Evolutionary conservation across 225 moss, liverwort and hornwort species (phyloP).

Genomic region (Asterella californica): DNA sequence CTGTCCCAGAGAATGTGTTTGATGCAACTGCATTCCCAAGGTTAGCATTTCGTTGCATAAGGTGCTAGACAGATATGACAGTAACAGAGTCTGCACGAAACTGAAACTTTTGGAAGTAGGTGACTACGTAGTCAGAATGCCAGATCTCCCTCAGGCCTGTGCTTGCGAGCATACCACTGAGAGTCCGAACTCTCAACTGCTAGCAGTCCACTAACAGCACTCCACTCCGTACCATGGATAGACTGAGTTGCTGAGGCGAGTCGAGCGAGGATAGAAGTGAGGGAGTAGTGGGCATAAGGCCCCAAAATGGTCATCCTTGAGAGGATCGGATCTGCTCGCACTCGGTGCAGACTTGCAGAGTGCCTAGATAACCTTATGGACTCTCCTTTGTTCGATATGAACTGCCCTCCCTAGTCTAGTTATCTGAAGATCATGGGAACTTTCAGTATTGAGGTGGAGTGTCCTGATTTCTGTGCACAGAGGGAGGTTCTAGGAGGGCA

Average conservation of each 20-base stretch:
- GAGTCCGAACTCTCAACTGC: background rate
- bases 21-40: background rate
- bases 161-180: background rate
- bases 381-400: too few species aligned
- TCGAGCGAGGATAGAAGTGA: background rate
- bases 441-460: background rate
- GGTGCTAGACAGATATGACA: background rate
- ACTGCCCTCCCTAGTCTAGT: background rate
- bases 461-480: background rate
- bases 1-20: background rate
- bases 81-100: background rate
- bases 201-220: too few species aligned
- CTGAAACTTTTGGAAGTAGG: background rate
- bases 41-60: background rate
- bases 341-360: too few species aligned
- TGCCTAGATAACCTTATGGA: too few species aligned
- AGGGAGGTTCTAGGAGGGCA: slow-evolving; percentile 23
- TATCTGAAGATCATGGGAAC: background rate
- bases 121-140: background rate
- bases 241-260: background rate
- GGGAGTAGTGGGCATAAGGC: background rate
- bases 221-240: background rate
- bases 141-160: background rate
- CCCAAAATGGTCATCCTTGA: background rate
- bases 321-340: too few species aligned